phyloP scores from a whole-genome alignment of 129 eudicot species.

The Oenanthe sinensis region DNA sequence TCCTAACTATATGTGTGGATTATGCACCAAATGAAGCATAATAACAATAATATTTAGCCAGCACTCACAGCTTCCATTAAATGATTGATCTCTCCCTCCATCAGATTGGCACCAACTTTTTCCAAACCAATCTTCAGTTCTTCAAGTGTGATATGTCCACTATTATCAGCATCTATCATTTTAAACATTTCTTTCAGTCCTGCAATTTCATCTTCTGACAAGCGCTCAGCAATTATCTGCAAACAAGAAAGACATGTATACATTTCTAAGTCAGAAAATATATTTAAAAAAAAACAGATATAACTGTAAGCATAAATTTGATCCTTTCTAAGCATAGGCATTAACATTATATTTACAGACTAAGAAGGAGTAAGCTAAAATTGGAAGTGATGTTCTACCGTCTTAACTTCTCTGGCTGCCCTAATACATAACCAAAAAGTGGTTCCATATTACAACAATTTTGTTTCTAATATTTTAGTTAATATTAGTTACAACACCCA shows the following conservation, averaged over 20 bases:
- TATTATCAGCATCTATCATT: constrained; percentile 71
- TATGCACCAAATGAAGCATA: neutral
- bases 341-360: neutral
- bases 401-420: too few relatives aligned
- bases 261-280: neutral
- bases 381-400: too few relatives aligned
- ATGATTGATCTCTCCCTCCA: constrained; percentile 49
- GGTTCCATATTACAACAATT: too few relatives aligned
- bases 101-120: constrained; percentile 58
- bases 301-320: neutral
- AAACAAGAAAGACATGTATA: constrained; percentile 3
- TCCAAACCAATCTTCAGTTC: constrained; percentile 62
- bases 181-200: constrained; percentile 85
- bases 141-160: constrained; percentile 69
- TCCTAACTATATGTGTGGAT: neutral
- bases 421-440: too few relatives aligned
- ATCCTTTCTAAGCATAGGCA: neutral
- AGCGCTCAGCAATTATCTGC: constrained; percentile 76
- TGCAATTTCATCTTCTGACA: constrained; percentile 88
- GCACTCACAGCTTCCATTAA: constrained; percentile 71
- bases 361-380: neutral
- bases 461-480: neutral
- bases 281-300: too few relatives aligned
- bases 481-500: too few relatives aligned
- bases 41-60: neutral